Evolutionary conservation across 139 green algal species (phyloP).

Genomic region (Spirogloea muscicola): DNA sequence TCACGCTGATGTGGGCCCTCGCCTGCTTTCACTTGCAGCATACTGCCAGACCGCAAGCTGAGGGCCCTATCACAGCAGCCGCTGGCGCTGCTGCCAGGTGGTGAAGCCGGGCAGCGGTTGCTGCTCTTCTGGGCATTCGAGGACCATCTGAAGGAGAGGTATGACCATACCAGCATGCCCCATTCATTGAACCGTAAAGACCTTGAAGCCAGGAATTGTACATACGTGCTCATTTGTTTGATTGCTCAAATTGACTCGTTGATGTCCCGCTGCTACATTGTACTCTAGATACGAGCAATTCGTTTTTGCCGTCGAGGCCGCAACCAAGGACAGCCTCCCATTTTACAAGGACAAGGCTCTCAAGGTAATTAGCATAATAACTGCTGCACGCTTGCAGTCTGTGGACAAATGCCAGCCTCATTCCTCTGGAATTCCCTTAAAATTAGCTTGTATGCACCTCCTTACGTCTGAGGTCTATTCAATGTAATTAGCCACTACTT

Average conservation of each 20-base stretch:
- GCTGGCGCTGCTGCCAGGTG: constrained; percentile 55
- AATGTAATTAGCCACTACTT: too few relatives aligned
- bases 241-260: too few relatives aligned
- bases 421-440: too few relatives aligned
- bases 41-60: constrained; percentile 85
- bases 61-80: constrained; percentile 31
- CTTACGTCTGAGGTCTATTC: too few relatives aligned
- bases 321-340: constrained; percentile 72
- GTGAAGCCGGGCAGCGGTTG: constrained; percentile 58
- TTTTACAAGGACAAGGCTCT: constrained; percentile 75
- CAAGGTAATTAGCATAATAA: too few relatives aligned
- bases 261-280: too few relatives aligned
- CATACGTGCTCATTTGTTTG: too few relatives aligned
- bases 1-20: neutral
- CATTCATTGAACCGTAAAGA: too few relatives aligned
- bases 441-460: too few relatives aligned
- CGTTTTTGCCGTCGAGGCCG: constrained; percentile 65
- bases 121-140: constrained; percentile 80
- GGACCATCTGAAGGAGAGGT: constrained; percentile 77
- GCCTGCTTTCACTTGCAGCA: constrained; percentile 1
- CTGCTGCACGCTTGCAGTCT: too few relatives aligned
- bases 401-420: too few relatives aligned
- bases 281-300: constrained; percentile 46
- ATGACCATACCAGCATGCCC: neutral
- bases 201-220: too few relatives aligned